Evolutionary conservation across 2,329 filamentous ascomycete species (phyloP).

Genomic region (Phialophora verrucosa): DNA sequence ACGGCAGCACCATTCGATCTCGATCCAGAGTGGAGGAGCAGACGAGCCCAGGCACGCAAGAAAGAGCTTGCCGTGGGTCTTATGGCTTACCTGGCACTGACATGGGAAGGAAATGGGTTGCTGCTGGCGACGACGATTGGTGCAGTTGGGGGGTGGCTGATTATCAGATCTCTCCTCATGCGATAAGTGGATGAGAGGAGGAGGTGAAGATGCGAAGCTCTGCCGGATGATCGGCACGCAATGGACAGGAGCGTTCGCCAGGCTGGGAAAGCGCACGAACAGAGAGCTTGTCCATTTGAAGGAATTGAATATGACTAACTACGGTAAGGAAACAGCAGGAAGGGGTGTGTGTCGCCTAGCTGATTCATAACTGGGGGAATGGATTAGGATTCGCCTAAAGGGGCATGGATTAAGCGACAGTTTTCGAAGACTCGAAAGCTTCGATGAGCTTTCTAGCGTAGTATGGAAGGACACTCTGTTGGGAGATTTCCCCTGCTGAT

Average conservation of each 20-base stretch:
- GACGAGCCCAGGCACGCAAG: constrained; percentile 59
- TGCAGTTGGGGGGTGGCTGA: constrained; percentile 46
- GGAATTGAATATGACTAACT: constrained; percentile 10
- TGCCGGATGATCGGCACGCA: constrained; percentile 12
- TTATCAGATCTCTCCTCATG: constrained; percentile 46
- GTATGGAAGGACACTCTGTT: constrained; percentile 2
- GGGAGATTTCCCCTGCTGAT: constrained; percentile 25
- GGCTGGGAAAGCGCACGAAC: constrained; percentile 5
- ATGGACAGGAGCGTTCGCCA: not conserved
- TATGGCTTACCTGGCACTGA: constrained; percentile 59
- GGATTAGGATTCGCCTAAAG: constrained; percentile 1
- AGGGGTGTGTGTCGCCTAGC: constrained; percentile 5
- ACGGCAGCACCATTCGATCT: constrained; percentile 62
- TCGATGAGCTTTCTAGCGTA: constrained; percentile 26
- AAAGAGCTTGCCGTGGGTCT: constrained; percentile 67
- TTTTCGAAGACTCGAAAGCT: constrained; percentile 15
- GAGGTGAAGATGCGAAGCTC: not conserved
- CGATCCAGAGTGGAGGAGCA: constrained; percentile 61
- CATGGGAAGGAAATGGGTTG: constrained; percentile 54
- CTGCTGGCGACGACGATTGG: constrained; percentile 49
- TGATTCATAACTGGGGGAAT: constrained; percentile 12
- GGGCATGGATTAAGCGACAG: constrained; percentile 20
- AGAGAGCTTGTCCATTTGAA: constrained; percentile 9
- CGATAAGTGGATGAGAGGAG: constrained; percentile 1
- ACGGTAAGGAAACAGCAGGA: not conserved